Evolutionary conservation across 805 yeast genomes (phyloP), one percentile per base, ranked within the genome.

Genomic region (Lipomyces spencermartinsiae): DNA sequence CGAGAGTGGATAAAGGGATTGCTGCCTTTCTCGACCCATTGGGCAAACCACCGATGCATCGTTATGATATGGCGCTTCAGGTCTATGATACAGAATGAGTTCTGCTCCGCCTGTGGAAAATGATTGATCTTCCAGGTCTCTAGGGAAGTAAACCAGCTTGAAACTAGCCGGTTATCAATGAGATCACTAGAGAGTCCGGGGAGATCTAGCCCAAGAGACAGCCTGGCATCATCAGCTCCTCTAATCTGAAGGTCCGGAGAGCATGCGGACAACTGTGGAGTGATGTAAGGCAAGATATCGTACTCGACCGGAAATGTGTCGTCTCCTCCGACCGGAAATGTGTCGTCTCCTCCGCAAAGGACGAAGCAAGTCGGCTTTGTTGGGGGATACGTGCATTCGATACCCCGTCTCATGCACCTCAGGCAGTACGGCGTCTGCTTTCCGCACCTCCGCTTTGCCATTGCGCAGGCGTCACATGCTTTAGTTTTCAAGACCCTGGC

Each of bases 331-430:
- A n/a, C n/a, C n/a, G n/a, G n/a, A n/a, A n/a, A n/a, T n/a, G n/a
- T n/a, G n/a, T n/a, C 54, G 54, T 49, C 54, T 49, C 54, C 54
- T n/a, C n/a, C n/a, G 54, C 19, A 49, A 49, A 49, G 54, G 54
- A 49, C 54, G 54, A 49, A 49, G 19, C 54, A 12, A 10, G 54
- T 49, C 19, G 54, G 54, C 54, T 49, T 49, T 10, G 54, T 49
- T 16, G 54, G 54, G 54, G 54, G 54, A 49, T 49, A 49, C 54
- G 19, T 49, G 54, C 54, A 49, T 49, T 49, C 54, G 3, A 49
- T 49, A 14, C 54, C 54, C 19, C 19, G 54, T 1, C 54, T 49
- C 54, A 8, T 8, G 54, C 54, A 49, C 54, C 54, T 49, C 54
- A 49, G 19, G 54, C 54, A 49, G 54, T 16, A 16, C 54, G 54